Evolutionary conservation across 2,329 filamentous ascomycete species (phyloP).

Genomic region (Cladobotryum mycophilum): DNA sequence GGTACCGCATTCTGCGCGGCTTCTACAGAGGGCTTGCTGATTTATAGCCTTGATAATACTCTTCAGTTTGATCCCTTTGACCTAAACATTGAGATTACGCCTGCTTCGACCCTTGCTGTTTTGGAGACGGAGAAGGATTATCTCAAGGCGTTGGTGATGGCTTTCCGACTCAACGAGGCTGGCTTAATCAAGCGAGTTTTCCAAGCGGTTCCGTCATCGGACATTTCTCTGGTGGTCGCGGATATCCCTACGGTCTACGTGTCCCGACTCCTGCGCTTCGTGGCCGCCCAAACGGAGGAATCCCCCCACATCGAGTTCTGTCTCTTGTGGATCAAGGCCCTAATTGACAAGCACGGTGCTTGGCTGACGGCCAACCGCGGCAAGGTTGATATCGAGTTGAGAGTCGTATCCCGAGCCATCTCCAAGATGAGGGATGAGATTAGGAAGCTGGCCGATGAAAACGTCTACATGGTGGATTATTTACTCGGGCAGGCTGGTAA

Average conservation of each 20-base stretch:
- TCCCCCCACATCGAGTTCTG: slow-evolving; percentile 94
- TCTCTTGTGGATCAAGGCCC: slow-evolving; percentile 81
- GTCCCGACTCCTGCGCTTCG: slow-evolving; percentile 74
- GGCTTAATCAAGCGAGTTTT: slow-evolving; percentile 80
- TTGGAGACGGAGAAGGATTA: slow-evolving; percentile 67
- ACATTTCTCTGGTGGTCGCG: slow-evolving; percentile 72
- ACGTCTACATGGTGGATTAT: slow-evolving; percentile 84
- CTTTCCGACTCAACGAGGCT: slow-evolving; percentile 87
- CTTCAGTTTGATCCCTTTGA: slow-evolving; percentile 94
- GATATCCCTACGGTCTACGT: slow-evolving; percentile 82
- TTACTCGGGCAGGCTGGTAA: slow-evolving; percentile 49
- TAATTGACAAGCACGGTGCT: slow-evolving; percentile 74
- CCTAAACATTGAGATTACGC: slow-evolving; percentile 88
- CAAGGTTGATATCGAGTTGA: slow-evolving; percentile 75
- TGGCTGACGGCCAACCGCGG: slow-evolving; percentile 77
- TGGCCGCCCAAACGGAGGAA: slow-evolving; percentile 80
- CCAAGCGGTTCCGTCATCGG: slow-evolving; percentile 67
- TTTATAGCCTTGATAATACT: slow-evolving; percentile 83
- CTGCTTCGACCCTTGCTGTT: slow-evolving; percentile 69
- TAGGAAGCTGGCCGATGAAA: slow-evolving; percentile 76
- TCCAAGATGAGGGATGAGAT: slow-evolving; percentile 76
- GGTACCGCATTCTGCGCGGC: slow-evolving; percentile 90
- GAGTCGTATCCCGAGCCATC: slow-evolving; percentile 75
- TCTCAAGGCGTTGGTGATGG: slow-evolving; percentile 91
- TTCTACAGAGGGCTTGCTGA: slow-evolving; percentile 85